Percentiles rank a stretch among this genome's conserved stretches.
Conservation (phyloP, 192 early-diverging fungal genomes). For the Coemansia sp. region DNA sequence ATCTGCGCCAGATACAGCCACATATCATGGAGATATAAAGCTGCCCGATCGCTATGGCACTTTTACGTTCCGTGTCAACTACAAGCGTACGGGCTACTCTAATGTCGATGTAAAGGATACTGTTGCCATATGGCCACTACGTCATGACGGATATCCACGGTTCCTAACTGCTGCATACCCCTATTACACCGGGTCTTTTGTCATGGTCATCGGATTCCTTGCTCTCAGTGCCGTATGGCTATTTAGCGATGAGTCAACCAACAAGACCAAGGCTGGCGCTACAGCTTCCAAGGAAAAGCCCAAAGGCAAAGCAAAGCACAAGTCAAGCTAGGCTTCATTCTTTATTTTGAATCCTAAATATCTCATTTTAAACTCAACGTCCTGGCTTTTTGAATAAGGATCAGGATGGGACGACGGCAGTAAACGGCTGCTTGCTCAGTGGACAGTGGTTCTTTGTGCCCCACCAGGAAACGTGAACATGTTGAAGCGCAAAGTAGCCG, state of each 20-base stretch:
- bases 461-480: constrained; percentile 33
- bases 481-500: constrained; percentile 40
- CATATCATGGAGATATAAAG: constrained; percentile 56
- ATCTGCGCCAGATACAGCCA: constrained; percentile 8
- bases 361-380: background rate
- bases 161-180: constrained; percentile 91
- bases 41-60: constrained; percentile 97
- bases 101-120: constrained; percentile 71
- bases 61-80: constrained; percentile 94
- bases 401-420: background rate
- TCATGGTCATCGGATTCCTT: constrained; percentile 83
- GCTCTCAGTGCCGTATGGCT: constrained; percentile 79
- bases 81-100: constrained; percentile 80
- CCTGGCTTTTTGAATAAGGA: background rate
- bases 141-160: constrained; percentile 95
- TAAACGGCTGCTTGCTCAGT: constrained; percentile 18
- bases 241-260: constrained; percentile 45
- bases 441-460: constrained; percentile 30
- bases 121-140: constrained; percentile 84
- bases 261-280: background rate
- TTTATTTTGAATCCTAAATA: background rate
- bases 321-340: constrained; percentile 11
- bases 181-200: constrained; percentile 85
- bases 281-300: constrained; percentile 1
- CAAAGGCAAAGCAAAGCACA: constrained; percentile 16